Percentiles rank a stretch among this genome's conserved stretches.
Conservation (phyloP, 352 stramenopile genomes). For the Plasmopara halstedii region DNA sequence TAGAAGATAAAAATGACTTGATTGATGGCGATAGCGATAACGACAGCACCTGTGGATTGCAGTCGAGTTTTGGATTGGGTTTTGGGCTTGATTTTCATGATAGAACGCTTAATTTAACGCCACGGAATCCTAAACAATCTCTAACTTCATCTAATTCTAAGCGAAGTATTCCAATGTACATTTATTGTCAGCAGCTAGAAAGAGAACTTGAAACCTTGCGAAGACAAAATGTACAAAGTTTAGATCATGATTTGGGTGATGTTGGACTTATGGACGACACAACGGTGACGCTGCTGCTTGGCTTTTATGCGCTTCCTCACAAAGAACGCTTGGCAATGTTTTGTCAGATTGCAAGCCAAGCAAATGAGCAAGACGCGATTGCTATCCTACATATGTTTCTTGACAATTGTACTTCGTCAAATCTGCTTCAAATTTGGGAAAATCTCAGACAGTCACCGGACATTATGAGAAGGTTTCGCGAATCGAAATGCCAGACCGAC, state of each 20-base stretch:
- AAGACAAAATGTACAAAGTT: constrained; percentile 19
- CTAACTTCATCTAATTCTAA: not conserved
- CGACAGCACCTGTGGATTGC: not conserved
- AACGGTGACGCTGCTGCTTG: constrained; percentile 50
- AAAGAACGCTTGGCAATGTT: constrained; percentile 58
- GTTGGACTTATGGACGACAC: constrained; percentile 45
- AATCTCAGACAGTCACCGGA: no score
- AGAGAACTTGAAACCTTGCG: constrained; percentile 40
- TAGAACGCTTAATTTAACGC: constrained; percentile 1
- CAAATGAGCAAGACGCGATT: constrained; percentile 34
- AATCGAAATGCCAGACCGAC: no score
- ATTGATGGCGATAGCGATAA: constrained; percentile 21
- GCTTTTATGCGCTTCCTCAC: constrained; percentile 58
- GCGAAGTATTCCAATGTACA: constrained; percentile 32
- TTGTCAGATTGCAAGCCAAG: constrained; percentile 60
- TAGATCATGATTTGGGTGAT: constrained; percentile 23
- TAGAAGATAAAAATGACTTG: constrained; percentile 1
- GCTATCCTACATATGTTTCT: constrained; percentile 42
- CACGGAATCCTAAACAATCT: not conserved
- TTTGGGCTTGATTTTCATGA: constrained; percentile 19
- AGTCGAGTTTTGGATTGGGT: constrained; percentile 19
- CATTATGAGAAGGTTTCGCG: no score
- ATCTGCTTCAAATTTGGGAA: no score
- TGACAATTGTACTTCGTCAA: no score
- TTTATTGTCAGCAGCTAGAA: constrained; percentile 64